Evolutionary conservation across 495 filamentous ascomycete species (phyloP), one percentile per base, ranked within the genome.

Genomic region (Xylaria palmicola): DNA sequence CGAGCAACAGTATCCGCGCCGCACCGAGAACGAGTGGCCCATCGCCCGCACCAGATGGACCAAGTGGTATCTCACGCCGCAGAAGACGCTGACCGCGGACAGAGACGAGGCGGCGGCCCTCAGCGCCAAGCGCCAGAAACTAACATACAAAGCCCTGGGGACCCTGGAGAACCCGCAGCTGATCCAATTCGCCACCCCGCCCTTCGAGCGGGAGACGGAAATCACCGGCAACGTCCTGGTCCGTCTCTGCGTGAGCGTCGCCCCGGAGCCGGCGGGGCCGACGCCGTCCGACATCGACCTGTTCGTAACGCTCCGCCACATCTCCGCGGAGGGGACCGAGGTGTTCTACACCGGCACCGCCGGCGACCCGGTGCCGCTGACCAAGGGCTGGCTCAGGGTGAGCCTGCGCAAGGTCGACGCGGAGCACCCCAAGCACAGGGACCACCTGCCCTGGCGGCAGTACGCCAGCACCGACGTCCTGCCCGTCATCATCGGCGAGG

Each of bases 201-300:
- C 82, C 0, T 88, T 89, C 51, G 75, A 78, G 22, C 54, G 66
- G 13, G 84, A 88, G 55, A 87, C 78, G 0, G 87, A 88, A 63
- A 81, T 90, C 37, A 90, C 87, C 0, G 87, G 87, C 10, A 83
- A 90, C 56, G 76, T 88, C 49, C 76, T 83, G 4, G 85, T 85
- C 0, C 85, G 83, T 63, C 70, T 90, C 20, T 82, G 82, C 55
- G 79, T 90, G 1, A 86, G 83, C 0, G 73, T 85, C 34, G 82
- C 76, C 4, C 74, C 81, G 0, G 65, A 51, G 56, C 15, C 17
- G 6, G 3, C 20, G n/a, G 59, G 50, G 15, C 19, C 51, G 50
- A 45, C 17, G 24, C 26, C 47, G 26, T 60, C 51, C 1, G 87
- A 90, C 51, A 84, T 90, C 19, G 87, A 90, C 66, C 68, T 90